A percentile compares a stretch with the other conserved stretches of the same genome.
These are phyloP conservation scores for Podaxis carcinomalis DNA, from an alignment of 768 basidiomycete genomes.

Conservation along the genomic window DNA sequence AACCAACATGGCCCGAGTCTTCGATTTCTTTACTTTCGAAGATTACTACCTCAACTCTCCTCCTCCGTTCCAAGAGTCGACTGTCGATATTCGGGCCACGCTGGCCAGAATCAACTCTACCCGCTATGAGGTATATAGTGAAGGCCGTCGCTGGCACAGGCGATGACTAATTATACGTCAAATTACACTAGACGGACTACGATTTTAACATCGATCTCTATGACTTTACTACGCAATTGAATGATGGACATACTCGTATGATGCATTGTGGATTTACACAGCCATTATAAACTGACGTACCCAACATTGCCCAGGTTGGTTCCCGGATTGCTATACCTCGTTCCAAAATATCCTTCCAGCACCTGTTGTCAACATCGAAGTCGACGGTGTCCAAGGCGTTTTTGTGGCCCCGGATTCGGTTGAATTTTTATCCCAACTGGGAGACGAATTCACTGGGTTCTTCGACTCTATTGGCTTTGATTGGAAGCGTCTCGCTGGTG, in stretches of 20 bases:
- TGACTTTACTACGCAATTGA: conserved; percentile 49
- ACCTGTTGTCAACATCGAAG: conserved; percentile 47
- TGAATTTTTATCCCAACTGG: conserved; percentile 44
- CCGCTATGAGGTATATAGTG: conserved; percentile 35
- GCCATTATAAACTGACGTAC: not conserved
- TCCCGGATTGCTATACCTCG: conserved; percentile 49
- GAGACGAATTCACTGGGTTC: conserved; percentile 38
- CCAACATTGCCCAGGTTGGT: conserved; percentile 40
- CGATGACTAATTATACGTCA: not conserved
- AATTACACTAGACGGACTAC: conserved; percentile 49
- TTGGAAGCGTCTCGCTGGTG: conserved; percentile 59
- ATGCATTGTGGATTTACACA: not conserved
- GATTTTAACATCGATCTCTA: conserved; percentile 59
- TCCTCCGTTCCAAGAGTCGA: conserved; percentile 52
- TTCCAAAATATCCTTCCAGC: conserved; percentile 56
- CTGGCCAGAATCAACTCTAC: conserved; percentile 45
- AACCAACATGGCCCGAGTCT: conserved; percentile 39
- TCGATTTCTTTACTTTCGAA: conserved; percentile 54
- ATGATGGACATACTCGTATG: conserved; percentile 65
- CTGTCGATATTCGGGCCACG: conserved; percentile 46
- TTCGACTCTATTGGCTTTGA: conserved; percentile 48
- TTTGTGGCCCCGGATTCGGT: conserved; percentile 54
- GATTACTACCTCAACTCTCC: conserved; percentile 47
- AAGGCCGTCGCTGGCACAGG: not conserved
- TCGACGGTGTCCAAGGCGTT: conserved; percentile 41